These are phyloP conservation scores for Naganishia kalamii DNA, from an alignment of 768 basidiomycete genomes.

Conservation along the genomic window DNA sequence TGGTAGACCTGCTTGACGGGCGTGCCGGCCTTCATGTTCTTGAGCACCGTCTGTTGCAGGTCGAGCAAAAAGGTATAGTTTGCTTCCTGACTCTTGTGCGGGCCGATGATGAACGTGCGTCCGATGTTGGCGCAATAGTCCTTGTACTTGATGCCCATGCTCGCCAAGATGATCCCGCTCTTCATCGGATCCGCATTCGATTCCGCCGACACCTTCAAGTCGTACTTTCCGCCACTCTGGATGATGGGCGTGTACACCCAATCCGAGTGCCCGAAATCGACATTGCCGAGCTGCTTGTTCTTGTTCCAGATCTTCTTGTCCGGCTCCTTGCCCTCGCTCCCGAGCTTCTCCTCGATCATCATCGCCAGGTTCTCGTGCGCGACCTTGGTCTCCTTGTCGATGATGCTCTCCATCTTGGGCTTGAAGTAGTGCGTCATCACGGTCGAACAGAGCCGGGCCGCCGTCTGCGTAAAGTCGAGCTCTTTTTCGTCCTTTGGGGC, in stretches of 20 bases:
- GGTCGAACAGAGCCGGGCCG: conserved; percentile 73
- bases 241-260: conserved; percentile 94
- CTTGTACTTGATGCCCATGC: conserved; percentile 84
- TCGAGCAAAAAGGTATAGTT: conserved; percentile 73
- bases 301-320: conserved; percentile 87
- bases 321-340: conserved; percentile 78
- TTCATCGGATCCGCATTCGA: conserved; percentile 71
- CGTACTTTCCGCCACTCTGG: conserved; percentile 87
- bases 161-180: conserved; percentile 80
- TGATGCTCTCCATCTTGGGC: conserved; percentile 76
- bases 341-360: conserved; percentile 61
- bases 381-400: conserved; percentile 85
- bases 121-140: conserved; percentile 89
- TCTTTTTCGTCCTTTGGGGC: conserved; percentile 88
- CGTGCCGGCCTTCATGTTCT: conserved; percentile 71
- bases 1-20: conserved; percentile 74
- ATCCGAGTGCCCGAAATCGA: conserved; percentile 84
- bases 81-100: conserved; percentile 86
- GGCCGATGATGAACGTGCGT: conserved; percentile 90
- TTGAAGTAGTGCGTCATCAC: conserved; percentile 79
- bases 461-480: conserved; percentile 67
- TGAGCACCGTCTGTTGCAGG: conserved; percentile 68
- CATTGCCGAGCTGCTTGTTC: conserved; percentile 50
- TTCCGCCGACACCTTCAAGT: conserved; percentile 77
- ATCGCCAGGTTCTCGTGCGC: conserved; percentile 75